phyloP scores from a whole-genome alignment of 306 rosid species.

The Chamaecrista fasciculata region DNA sequence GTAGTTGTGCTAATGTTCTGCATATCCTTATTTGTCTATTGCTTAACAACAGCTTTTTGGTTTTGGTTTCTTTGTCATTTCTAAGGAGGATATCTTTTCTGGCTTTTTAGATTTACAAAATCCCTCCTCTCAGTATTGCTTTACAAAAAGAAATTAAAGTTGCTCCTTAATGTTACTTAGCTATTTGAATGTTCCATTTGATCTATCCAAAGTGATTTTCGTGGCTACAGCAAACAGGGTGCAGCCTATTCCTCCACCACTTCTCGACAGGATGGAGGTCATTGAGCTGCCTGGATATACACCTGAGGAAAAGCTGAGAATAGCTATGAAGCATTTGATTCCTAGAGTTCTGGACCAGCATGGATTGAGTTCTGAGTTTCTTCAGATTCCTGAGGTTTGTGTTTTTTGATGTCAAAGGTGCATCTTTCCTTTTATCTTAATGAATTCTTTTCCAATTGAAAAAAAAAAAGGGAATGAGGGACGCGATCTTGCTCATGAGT shows the following conservation, averaged over 20 bases:
- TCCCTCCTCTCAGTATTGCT: no score
- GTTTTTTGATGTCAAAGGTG: constrained; percentile 1
- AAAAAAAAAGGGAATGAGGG: background rate
- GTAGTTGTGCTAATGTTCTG: background rate
- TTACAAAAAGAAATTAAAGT: constrained; percentile 5
- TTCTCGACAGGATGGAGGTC: constrained; percentile 98
- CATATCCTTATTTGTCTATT: constrained; percentile 8
- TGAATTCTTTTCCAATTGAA: background rate
- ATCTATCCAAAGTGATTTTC: constrained; percentile 88
- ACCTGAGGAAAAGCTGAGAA: constrained; percentile 89
- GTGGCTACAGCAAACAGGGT: constrained; percentile 95
- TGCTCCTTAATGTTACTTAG: constrained; percentile 69
- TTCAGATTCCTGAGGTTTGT: constrained; percentile 91
- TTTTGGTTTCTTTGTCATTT: background rate
- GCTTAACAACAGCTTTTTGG: background rate
- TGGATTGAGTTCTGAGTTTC: constrained; percentile 81
- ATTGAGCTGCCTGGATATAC: constrained; percentile 98
- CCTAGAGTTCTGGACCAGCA: constrained; percentile 96
- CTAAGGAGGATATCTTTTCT: background rate
- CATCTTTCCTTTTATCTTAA: background rate
- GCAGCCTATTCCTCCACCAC: constrained; percentile 93
- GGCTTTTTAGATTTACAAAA: no score
- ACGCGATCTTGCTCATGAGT: no score
- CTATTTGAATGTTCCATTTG: constrained; percentile 97
- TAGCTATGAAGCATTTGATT: constrained; percentile 87